Percentiles rank a stretch among this genome's conserved stretches.
phyloP scores from a whole-genome alignment of 1,139 yeast genomes.

The Protomyces inundatus region DNA sequence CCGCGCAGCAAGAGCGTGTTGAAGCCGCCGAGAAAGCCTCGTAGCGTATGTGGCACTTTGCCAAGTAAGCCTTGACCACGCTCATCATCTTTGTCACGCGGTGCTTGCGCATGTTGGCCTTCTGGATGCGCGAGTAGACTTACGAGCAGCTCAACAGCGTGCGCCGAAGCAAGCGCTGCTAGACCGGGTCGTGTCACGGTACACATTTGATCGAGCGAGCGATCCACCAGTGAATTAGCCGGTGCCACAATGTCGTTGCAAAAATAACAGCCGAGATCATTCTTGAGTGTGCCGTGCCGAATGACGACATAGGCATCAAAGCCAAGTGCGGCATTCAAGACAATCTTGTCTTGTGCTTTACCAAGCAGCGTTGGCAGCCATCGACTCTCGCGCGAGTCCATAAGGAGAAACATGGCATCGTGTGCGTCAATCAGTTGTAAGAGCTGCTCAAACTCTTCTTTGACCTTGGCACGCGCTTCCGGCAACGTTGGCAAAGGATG shows the following conservation, averaged over 20 bases:
- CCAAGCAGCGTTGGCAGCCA: slow-evolving; percentile 93
- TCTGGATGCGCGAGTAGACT: slow-evolving; percentile 65
- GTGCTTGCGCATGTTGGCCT: slow-evolving; percentile 36
- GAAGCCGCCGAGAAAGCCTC: slow-evolving; percentile 73
- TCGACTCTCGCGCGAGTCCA: slow-evolving; percentile 92
- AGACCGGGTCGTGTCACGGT: slow-evolving; percentile 97
- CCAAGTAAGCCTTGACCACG: slow-evolving; percentile 49
- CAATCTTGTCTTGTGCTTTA: slow-evolving; percentile 58
- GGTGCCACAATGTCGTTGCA: slow-evolving; percentile 97
- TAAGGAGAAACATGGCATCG: slow-evolving; percentile 71
- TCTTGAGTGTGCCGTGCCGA: slow-evolving; percentile 62
- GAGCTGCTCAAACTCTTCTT: slow-evolving; percentile 50
- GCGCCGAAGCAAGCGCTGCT: slow-evolving; percentile 78
- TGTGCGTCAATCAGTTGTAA: slow-evolving; percentile 55
- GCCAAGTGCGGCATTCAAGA: slow-evolving; percentile 89
- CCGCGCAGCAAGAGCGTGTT: slow-evolving; percentile 60
- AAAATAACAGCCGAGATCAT: slow-evolving; percentile 74
- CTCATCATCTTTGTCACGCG: slow-evolving; percentile 23
- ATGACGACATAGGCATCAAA: slow-evolving; percentile 88
- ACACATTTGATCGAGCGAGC: slow-evolving; percentile 95
- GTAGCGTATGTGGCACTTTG: slow-evolving; percentile 75
- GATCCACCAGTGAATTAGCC: slow-evolving; percentile 56
- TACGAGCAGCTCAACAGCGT: slow-evolving; percentile 78
- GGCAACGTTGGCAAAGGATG: slow-evolving; percentile 50
- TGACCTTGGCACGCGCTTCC: slow-evolving; percentile 50